A percentile compares a stretch with the other conserved stretches of the same genome.
Evolutionary conservation across 345 rosid species (phyloP).

Genomic region (Adansonia digitata): DNA sequence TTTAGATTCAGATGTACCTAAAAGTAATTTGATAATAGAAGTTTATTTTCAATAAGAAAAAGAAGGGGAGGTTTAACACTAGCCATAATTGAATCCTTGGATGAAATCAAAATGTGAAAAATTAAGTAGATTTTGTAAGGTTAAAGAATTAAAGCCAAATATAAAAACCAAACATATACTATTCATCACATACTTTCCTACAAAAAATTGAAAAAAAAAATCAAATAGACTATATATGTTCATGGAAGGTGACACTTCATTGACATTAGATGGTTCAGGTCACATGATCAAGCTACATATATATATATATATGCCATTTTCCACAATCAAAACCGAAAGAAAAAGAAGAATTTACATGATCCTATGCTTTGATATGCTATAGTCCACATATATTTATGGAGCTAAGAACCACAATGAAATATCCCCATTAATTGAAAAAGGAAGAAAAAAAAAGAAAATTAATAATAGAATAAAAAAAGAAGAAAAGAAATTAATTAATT

Average conservation of each 20-base stretch:
- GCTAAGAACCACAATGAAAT: not conserved
- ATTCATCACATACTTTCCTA: not conserved
- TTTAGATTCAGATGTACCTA: no score
- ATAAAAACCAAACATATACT: no score
- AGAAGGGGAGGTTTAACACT: no score
- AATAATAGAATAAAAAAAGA: not conserved
- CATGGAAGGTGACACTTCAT: not conserved
- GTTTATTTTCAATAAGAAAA: no score
- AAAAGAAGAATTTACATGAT: not conserved
- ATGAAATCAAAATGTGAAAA: no score
- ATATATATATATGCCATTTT: not conserved
- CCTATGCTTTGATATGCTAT: not conserved
- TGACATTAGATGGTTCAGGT: not conserved
- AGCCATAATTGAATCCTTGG: no score
- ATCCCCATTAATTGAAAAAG: not conserved
- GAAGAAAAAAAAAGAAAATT: not conserved
- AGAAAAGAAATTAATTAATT: slow-evolving; percentile 7
- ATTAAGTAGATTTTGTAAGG: no score
- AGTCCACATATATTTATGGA: not conserved
- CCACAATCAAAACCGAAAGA: not conserved
- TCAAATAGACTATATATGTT: not conserved
- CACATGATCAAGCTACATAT: not conserved
- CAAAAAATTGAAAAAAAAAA: not conserved
- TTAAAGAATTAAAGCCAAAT: no score
- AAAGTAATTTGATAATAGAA: no score